Conservation (phyloP, 257 asterid species). For the Solanum microdontum region DNA sequence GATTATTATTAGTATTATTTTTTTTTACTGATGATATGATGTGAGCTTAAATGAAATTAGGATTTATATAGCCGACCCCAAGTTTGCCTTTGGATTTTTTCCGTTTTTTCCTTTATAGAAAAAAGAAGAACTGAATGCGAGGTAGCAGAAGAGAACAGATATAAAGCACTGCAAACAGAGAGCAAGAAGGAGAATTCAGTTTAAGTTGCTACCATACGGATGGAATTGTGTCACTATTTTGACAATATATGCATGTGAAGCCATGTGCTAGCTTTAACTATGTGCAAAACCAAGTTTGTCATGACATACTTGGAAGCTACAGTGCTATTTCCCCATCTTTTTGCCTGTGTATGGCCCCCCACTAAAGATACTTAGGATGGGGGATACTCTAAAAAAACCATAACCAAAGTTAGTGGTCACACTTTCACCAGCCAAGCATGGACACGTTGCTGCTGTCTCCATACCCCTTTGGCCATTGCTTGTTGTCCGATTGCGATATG, state of each 20-base stretch:
- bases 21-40: neutral
- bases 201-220: neutral
- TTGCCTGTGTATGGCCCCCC: neutral
- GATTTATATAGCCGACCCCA: neutral
- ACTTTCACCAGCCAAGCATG: constrained; percentile 5
- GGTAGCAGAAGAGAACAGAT: neutral
- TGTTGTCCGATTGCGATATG: constrained; percentile 1
- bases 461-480: constrained; percentile 5
- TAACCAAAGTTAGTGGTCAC: constrained; percentile 9
- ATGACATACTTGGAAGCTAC: constrained; percentile 1
- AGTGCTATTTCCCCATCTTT: neutral
- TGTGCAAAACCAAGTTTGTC: constrained; percentile 14
- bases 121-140: neutral
- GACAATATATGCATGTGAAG: constrained; percentile 16
- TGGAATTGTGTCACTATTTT: neutral
- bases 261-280: constrained; percentile 14
- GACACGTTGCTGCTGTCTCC: neutral
- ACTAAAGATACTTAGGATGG: constrained; percentile 1
- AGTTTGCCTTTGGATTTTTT: neutral
- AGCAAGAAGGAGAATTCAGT: neutral
- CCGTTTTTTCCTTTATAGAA: too few relatives aligned
- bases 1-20: neutral
- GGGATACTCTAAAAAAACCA: neutral
- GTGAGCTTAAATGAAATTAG: neutral
- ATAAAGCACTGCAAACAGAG: neutral